These are phyloP conservation scores for Clavispora vitiphila DNA, from an alignment of 805 yeast species.

Conservation along the genomic window DNA sequence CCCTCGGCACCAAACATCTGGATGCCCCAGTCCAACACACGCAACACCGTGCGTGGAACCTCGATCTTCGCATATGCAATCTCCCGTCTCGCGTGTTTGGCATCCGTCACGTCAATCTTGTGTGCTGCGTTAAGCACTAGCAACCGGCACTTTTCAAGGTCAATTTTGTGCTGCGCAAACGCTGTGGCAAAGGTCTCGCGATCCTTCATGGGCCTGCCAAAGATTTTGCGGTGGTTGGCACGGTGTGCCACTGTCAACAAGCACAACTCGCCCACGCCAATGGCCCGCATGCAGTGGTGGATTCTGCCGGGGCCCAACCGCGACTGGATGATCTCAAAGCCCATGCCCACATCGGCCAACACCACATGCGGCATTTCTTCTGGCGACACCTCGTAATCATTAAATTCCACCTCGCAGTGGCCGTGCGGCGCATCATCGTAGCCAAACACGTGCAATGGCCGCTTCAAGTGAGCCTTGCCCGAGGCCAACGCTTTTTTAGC, in stretches of 20 bases:
- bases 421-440: conserved; percentile 71
- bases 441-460: conserved; percentile 54
- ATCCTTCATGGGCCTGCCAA: conserved; percentile 45
- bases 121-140: conserved; percentile 58
- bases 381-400: conserved; percentile 42
- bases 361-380: conserved; percentile 39
- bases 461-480: conserved; percentile 42
- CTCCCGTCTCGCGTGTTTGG: conserved; percentile 51
- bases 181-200: conserved; percentile 47
- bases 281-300: conserved; percentile 63
- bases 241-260: conserved; percentile 44
- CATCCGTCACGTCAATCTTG: conserved; percentile 48
- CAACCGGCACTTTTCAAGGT: conserved; percentile 49
- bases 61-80: conserved; percentile 62
- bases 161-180: conserved; percentile 50
- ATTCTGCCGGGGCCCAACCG: conserved; percentile 67
- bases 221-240: conserved; percentile 48
- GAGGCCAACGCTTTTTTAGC: conserved; percentile 44
- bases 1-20: conserved; percentile 66
- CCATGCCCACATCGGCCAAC: conserved; percentile 46
- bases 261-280: conserved; percentile 59
- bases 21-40: conserved; percentile 56
- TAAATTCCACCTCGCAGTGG: conserved; percentile 56
- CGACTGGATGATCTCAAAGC: conserved; percentile 60
- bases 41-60: conserved; percentile 51